Evolutionary conservation across 257 asterid species (phyloP).

Genomic region (Buddleja alternifolia): DNA sequence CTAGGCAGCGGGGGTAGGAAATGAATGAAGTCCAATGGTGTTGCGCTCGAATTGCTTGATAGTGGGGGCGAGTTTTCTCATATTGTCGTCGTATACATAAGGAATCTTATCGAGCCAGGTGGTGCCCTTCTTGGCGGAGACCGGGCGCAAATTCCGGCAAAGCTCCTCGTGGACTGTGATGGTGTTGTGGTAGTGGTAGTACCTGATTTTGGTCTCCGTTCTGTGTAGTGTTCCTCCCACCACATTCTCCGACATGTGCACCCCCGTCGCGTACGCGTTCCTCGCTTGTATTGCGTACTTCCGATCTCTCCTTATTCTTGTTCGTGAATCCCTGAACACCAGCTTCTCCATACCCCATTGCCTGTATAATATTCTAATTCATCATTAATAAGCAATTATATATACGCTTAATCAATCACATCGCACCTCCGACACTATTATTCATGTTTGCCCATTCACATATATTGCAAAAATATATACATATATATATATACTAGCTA

Average conservation of each 20-base stretch:
- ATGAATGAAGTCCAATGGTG: slow-evolving; percentile 41
- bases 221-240: slow-evolving; percentile 37
- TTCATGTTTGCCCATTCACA: no score
- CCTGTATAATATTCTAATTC: no score
- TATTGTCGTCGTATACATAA: slow-evolving; percentile 54
- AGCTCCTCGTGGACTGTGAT: slow-evolving; percentile 66
- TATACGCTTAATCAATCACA: no score
- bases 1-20: no score
- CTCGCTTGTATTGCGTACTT: slow-evolving; percentile 63
- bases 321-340: slow-evolving; percentile 50
- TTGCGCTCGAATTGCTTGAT: slow-evolving; percentile 57
- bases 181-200: slow-evolving; percentile 61
- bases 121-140: slow-evolving; percentile 41
- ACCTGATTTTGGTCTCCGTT: slow-evolving; percentile 32
- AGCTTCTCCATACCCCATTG: slow-evolving; percentile 71
- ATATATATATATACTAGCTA: no score
- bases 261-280: slow-evolving; percentile 59
- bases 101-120: slow-evolving; percentile 64
- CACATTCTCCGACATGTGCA: slow-evolving; percentile 65
- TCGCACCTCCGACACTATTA: no score
- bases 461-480: no score
- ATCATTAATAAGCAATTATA: no score
- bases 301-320: slow-evolving; percentile 53
- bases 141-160: slow-evolving; percentile 52
- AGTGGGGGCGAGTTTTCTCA: slow-evolving; percentile 50